phyloP scores from a whole-genome alignment of 139 green algal genomes.

The Asterochloris sp. region DNA sequence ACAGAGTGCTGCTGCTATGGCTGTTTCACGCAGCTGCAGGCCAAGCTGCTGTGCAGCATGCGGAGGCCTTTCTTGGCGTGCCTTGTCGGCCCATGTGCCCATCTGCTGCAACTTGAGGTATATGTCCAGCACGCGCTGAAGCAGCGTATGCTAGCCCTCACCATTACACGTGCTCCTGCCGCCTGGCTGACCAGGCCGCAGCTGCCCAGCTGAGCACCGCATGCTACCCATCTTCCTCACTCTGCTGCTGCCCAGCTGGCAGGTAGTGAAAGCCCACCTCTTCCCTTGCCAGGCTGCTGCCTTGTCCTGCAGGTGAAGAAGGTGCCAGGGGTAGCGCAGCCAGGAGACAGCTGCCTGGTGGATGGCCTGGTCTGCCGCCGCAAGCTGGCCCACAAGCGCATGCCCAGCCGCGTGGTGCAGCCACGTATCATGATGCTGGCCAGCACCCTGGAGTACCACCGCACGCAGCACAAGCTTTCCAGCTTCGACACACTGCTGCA shows the following conservation, averaged over 20 bases:
- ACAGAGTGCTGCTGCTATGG: too few species aligned
- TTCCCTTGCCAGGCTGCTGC: not conserved
- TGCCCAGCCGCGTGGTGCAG: conserved; percentile 64
- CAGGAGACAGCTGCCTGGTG: conserved; percentile 57
- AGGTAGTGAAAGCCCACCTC: too few species aligned
- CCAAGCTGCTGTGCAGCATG: too few species aligned
- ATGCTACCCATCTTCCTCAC: not conserved
- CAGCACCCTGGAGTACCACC: conserved; percentile 52
- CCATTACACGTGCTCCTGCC: not conserved
- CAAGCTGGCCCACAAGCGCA: conserved; percentile 74
- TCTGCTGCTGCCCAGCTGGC: too few species aligned
- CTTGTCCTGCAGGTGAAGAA: conserved; percentile 58
- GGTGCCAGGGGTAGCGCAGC: conserved; percentile 37
- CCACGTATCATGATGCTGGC: conserved; percentile 56
- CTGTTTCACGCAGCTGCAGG: too few species aligned
- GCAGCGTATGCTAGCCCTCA: not conserved
- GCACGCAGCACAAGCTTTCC: conserved; percentile 48
- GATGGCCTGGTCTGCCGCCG: conserved; percentile 70
- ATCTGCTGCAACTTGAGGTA: too few species aligned
- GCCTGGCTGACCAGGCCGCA: not conserved
- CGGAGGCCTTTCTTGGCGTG: too few species aligned
- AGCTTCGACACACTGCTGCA: conserved; percentile 66
- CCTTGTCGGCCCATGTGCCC: too few species aligned
- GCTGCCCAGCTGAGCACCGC: not conserved
- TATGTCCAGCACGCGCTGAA: too few species aligned